A percentile compares a stretch with the other conserved stretches of the same genome.
phyloP scores from a whole-genome alignment of 1,284 basidiomycete species.

The Trametes hirsuta region DNA sequence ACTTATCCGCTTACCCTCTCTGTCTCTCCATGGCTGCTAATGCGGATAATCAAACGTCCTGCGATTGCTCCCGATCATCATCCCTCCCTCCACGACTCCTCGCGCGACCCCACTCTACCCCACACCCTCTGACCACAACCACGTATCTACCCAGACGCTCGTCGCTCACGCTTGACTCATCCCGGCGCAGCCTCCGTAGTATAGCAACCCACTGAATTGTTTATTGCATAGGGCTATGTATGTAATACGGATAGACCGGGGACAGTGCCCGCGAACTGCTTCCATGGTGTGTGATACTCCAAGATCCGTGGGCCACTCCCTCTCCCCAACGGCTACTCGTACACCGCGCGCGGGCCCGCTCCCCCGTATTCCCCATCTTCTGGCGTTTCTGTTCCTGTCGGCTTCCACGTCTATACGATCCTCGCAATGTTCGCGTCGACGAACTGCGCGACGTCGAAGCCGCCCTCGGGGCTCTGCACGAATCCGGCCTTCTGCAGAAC shows the following conservation, averaged over 20 bases:
- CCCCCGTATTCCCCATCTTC: not conserved
- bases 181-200: no score
- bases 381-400: not conserved
- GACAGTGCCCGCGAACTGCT: no score
- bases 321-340: no score
- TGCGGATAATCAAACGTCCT: not conserved
- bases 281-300: no score
- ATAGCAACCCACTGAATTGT: no score
- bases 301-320: no score
- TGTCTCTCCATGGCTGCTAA: not conserved
- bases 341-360: not conserved
- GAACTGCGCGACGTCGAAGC: slow-evolving; percentile 64
- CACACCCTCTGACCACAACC: not conserved
- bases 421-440: slow-evolving; percentile 58
- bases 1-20: not conserved
- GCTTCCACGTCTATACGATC: slow-evolving; percentile 35
- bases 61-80: no score
- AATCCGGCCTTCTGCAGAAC: slow-evolving; percentile 79
- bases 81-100: not conserved
- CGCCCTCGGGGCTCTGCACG: slow-evolving; percentile 58
- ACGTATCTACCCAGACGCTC: not conserved
- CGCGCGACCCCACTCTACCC: not conserved
- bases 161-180: not conserved
- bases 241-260: no score
- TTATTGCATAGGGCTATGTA: no score